Evolutionary conservation across 2,329 filamentous ascomycete species (phyloP), one percentile per base, ranked within the genome.

Genomic region (Apiospora malaysiana): DNA sequence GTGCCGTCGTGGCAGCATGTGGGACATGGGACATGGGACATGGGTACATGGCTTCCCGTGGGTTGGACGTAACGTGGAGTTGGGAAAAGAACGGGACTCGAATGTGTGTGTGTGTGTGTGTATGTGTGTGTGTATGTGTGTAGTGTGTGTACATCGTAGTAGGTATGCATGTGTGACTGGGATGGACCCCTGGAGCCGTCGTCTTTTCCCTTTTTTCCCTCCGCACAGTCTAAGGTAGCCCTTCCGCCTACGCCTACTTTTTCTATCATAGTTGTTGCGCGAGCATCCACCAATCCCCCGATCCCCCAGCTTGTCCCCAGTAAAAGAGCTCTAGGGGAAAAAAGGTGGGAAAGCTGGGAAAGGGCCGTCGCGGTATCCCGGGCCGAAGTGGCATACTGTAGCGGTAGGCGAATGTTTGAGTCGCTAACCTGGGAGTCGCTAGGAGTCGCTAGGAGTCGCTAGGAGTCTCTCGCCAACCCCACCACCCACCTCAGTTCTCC

Each of bases 301-400:
- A 37, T 16, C 21, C 51, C 51, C 51, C 51, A 59, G 27, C 6
- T 59, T 21, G 32, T 63, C 56, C 27, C 56, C 56, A 63, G 51
- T 21, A 37, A 49, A 59, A 51, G 23, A 27, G 25, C n/a, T n/a
- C n/a, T n/a, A n/a, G n/a, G n/a, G n/a, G n/a, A n/a, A 27, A 14
- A 10, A 56, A 27, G 49, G 25, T 23, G 25, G 47, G 14, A 56
- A 56, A 18, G 68, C n/a, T 40, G 42, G 66, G 70, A 66, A 66
- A 47, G 43, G 47, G 25, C 72, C 71, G 72, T 74, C 75, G 75
- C 78, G 78, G 78, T 76, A 77, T 73, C 72, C 77, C 78, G 78
- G 78, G 72, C 78, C 78, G 78, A 76, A 73, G 72, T 77, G 75
- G 73, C 75, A 75, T 75, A n/a, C n/a, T n/a, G n/a, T n/a, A n/a